Percentiles rank a stretch among this genome's conserved stretches.
phyloP scores from a whole-genome alignment of 2,329 filamentous ascomycete genomes.

The Trichoderma asperellum region DNA sequence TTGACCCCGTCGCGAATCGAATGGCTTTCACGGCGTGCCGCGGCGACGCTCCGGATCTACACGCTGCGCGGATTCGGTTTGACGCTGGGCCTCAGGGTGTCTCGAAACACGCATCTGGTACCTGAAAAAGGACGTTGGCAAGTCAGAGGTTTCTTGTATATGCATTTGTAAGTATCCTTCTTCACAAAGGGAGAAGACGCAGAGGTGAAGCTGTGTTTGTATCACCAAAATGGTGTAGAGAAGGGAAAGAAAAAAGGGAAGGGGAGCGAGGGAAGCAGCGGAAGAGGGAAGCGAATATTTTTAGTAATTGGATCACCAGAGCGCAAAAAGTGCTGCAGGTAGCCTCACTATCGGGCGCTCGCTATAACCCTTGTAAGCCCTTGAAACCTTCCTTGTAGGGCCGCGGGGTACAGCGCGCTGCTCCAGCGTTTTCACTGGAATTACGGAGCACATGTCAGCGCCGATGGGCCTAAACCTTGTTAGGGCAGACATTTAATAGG shows the following conservation, averaged over 20 bases:
- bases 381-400: conserved; percentile 19
- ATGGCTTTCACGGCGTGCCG: conserved; percentile 50
- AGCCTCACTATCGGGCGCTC: conserved; percentile 13
- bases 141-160: conserved; percentile 53
- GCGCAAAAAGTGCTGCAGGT: conserved; percentile 23
- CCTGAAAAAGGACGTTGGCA: conserved; percentile 54
- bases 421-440: conserved; percentile 7
- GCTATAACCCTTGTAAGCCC: conserved; percentile 13
- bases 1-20: conserved; percentile 27
- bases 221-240: conserved; percentile 27
- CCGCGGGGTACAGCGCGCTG: conserved; percentile 18
- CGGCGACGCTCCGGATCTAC: conserved; percentile 64
- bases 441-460: conserved; percentile 25
- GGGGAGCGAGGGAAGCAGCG: conserved; percentile 22
- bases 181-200: conserved; percentile 21
- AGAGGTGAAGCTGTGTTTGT: not conserved
- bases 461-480: conserved; percentile 9
- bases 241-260: conserved; percentile 1
- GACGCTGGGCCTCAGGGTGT: conserved; percentile 54
- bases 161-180: conserved; percentile 53
- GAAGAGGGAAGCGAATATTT: conserved; percentile 23
- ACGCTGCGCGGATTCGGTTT: conserved; percentile 56
- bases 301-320: conserved; percentile 22
- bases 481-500: conserved; percentile 1
- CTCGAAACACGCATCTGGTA: conserved; percentile 62